Evolutionary conservation across 768 basidiomycete species (phyloP), one percentile per base, ranked within the genome.

Genomic region (Mycena polygramma): DNA sequence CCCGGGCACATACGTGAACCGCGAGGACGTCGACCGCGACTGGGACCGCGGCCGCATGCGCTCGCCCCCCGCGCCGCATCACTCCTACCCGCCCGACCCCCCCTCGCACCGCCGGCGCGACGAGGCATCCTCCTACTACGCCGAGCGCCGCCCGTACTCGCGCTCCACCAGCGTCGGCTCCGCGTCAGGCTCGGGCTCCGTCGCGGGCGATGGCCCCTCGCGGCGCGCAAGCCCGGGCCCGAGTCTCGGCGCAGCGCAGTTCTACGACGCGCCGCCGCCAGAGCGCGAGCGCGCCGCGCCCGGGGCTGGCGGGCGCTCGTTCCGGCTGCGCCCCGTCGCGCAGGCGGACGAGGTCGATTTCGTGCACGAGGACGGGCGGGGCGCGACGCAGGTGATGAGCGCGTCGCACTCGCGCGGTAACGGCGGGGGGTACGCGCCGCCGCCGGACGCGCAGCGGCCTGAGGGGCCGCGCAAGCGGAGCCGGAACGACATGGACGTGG

Each of bases 401-500:
- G 45, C 45, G 45, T 46, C 45, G 30, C 30, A 30, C 30, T 30
- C 30, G 30, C 30, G 58, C 57, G 75, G 76, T 67, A 79, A 80
- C 57, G 73, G 77, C 54, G 77, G 81, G 74, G 37, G 37, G 55
- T 57, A 57, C 22, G 55, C 55, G 55, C 37, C 37, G 39, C 39
- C 39, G 1, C n/a, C n/a, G 22, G 9, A 41, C 10, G 41, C 48
- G 22, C 35, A 41, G 22, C n/a, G 35, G 39, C n/a, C 39, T 46
- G 45, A 19, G 78, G 79, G 46, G 53, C 78, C 85, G 48, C 87
- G 88, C 77, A 92, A 90, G 77, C 85, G 91, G 65, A 84, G 81
- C 71, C 84, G 89, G 68, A 86, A 86, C 58, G 91, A 92, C 63
- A 89, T 91, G 89, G 91, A 92, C 49, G 82, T 87, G 57, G 89